Percentiles rank a stretch among this genome's conserved stretches.
These are phyloP conservation scores for Aspergillus nidulans DNA, from an alignment of 495 filamentous ascomycete genomes.

Conservation along the genomic window DNA sequence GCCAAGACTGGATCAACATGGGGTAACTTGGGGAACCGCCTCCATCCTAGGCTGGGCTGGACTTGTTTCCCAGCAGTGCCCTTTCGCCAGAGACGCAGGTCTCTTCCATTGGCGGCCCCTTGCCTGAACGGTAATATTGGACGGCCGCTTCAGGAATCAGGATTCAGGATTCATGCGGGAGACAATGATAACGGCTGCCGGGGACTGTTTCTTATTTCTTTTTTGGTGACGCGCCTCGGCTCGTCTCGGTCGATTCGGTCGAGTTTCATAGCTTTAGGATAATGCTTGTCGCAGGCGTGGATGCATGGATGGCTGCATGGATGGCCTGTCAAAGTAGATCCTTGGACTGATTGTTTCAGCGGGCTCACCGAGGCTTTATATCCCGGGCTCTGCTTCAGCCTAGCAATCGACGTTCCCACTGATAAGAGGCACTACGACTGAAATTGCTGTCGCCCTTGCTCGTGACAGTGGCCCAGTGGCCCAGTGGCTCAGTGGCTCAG, in stretches of 20 bases:
- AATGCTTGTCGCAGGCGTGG: neutral
- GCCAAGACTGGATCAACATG: conserved; percentile 13
- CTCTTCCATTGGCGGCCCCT: neutral
- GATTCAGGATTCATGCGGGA: neutral
- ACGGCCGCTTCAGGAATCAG: neutral
- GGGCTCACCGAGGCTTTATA: conserved; percentile 9
- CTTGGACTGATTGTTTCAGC: neutral
- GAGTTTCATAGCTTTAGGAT: neutral
- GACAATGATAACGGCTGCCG: neutral
- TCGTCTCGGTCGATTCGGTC: neutral
- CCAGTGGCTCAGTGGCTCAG: no score
- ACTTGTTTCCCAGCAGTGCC: neutral
- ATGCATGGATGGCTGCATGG: neutral
- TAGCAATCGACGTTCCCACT: neutral
- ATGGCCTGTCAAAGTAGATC: neutral
- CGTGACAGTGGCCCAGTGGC: no score
- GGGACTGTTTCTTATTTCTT: neutral
- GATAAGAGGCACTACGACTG: neutral
- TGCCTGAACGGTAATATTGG: neutral
- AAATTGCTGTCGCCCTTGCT: neutral
- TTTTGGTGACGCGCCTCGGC: neutral
- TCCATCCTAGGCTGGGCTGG: conserved; percentile 3
- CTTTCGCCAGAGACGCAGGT: neutral
- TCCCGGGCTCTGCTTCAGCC: neutral
- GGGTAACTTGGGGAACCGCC: conserved; percentile 17